Evolutionary conservation across 2,329 filamentous ascomycete genomes (phyloP), one percentile per base, ranked within the genome.

Genomic region (Huntiella savannae): DNA sequence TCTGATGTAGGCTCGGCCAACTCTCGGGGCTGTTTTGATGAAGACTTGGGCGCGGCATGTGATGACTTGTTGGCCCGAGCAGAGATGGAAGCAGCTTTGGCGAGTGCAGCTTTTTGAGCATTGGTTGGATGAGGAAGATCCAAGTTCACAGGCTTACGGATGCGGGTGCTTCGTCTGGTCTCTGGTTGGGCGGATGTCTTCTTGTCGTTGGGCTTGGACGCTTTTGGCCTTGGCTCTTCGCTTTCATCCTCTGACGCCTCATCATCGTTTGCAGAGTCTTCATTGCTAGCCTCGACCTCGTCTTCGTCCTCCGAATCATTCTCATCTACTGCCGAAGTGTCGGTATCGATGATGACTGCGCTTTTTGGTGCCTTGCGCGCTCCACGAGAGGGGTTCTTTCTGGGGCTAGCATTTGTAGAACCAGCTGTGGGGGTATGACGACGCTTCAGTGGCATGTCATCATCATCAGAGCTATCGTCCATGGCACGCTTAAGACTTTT

Each of bases 401-500:
- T 44, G 5, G 47, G 43, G 13, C 43, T 49, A n/a, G 40, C 15
- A 17, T 44, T 15, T 28, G 43, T 17, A 11, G 43, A 32, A 12
- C 35, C 17, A 6, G 34, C 40, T 8, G 39, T 19, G 19, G 43
- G 15, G 33, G 33, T 39, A 33, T 37, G 38, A 16, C 46, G 46
- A 15, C 41, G 46, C 28, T 48, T 48, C 17, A 37, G 22, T 5
- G 43, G 47, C 6, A 28, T 37, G 32, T 32, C 43, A 28, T 37
- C 45, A 10, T 46, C 47, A 11, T 38, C 47, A 5, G 39, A 40
- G 15, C 44, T 45, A 16, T 46, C 22, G 16, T 43, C 39, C 6
- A 46, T 34, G n/a, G 43, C 35, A 12, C 47, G 43, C 43, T 49
- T 49, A 38, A 43, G 43, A 5, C 43, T 46, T 40, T 49, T 49